Evolutionary conservation across 805 yeast species (phyloP), one percentile per base, ranked within the genome.

Genomic region (Teunomyces tritomae): DNA sequence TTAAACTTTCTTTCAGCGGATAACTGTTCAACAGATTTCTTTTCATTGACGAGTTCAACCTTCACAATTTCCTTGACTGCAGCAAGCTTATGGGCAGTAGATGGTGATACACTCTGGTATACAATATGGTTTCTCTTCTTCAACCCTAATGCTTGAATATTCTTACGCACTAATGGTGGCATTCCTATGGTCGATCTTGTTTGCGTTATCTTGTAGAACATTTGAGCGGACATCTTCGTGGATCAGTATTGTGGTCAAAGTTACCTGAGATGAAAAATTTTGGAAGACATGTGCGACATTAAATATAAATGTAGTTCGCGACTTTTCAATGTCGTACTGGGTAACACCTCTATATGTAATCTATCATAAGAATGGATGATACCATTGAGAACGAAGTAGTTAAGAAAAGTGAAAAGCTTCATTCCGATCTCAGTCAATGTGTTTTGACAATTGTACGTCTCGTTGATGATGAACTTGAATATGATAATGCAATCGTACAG

Each of bases 111-210:
- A 41, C 71, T 68, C 58, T 83, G 91, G 67, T 85, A 91, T 2
- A 82, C 84, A 1, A 84, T 79, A 34, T 84, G 83, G 45, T 91
- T 88, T 57, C 94, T 82, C 57, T 77, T 82, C 46, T 76, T 79
- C 45, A 92, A 79, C 0, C 98, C 98, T 50, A 92, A 73, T 6
- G 86, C 77, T 49, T 76, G 70, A 26, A 89, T 80, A 7, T 90
- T 83, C 49, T 79, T 78, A 53, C 85, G 80, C 49, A 79, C 78
- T 37, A 74, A 68, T 47, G 82, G 79, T 9, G 97, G 96, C 58
- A 89, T 75, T 1, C 96, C 97, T 51, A 92, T 90, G 5, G 89
- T 77, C 2, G 97, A 90, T 63, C 95, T 80, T 45, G 77, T 70
- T 58, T 89, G 89, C 16, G 90, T 83, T 48, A 90, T 80, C 64